These are phyloP conservation scores for Ulmus americana DNA, from an alignment of 331 rosid species.

Conservation along the genomic window DNA sequence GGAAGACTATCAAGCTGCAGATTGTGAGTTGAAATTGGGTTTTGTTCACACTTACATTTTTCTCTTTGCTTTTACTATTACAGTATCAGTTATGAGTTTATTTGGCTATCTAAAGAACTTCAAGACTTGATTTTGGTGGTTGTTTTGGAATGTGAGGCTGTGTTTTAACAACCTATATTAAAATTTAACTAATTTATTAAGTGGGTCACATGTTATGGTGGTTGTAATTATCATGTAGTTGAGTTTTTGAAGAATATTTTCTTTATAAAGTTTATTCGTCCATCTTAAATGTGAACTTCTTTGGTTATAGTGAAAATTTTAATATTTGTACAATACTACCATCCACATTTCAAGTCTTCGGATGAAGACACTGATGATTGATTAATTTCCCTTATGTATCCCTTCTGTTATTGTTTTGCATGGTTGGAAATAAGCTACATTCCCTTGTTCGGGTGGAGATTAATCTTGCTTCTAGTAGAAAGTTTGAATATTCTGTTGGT, in stretches of 20 bases:
- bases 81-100: neutral
- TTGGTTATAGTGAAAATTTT: neutral
- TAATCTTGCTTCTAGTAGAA: neutral
- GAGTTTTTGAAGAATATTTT: neutral
- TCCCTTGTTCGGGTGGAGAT: neutral
- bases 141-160: neutral
- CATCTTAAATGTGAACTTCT: no score
- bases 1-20: slow-evolving; percentile 88
- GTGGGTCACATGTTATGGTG: neutral
- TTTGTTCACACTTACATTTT: neutral
- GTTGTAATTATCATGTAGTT: neutral
- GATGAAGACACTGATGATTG: neutral
- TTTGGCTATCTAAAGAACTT: neutral
- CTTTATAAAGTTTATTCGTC: neutral
- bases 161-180: neutral
- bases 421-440: neutral
- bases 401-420: neutral
- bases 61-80: neutral
- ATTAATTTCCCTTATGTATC: neutral
- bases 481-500: slow-evolving; percentile 7
- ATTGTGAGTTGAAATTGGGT: slow-evolving; percentile 52
- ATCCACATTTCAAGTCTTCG: neutral
- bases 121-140: neutral
- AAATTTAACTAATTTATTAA: neutral
- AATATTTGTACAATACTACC: neutral